phyloP scores from a whole-genome alignment of 345 rosid genomes.

The Heritiera fomes region DNA sequence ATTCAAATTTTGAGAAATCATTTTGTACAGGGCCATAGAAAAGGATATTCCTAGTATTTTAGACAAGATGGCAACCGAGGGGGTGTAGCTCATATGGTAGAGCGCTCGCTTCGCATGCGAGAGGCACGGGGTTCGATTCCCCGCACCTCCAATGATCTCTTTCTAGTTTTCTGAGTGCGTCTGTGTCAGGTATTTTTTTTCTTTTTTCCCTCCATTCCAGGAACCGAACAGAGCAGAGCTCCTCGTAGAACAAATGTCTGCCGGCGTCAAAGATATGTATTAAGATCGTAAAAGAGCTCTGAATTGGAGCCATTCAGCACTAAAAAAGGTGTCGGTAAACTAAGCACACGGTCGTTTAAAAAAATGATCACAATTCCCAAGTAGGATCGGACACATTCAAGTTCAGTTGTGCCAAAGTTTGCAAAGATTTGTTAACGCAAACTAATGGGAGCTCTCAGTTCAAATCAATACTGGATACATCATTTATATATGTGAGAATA shows the following conservation, averaged over 20 bases:
- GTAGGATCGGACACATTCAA: neutral
- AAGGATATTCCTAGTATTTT: no score
- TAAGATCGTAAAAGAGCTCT: neutral
- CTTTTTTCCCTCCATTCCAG: no score
- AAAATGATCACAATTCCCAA: neutral
- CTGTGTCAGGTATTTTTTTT: no score
- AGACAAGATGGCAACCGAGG: neutral
- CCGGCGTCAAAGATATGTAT: neutral
- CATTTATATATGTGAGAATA: no score
- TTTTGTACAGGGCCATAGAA: no score
- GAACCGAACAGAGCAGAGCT: neutral
- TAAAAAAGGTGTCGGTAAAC: neutral
- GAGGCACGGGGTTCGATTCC: slow-evolving; percentile 90
- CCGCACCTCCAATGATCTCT: slow-evolving; percentile 51
- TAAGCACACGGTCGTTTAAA: neutral
- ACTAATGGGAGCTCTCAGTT: no score
- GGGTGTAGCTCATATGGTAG: slow-evolving; percentile 88
- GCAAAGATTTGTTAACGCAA: neutral
- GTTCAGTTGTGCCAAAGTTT: neutral
- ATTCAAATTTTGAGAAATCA: no score
- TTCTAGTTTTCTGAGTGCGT: no score
- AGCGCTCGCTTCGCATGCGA: slow-evolving; percentile 96
- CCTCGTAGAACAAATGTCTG: neutral
- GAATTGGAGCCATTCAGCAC: neutral
- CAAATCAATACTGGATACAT: no score